These are phyloP conservation scores for Aspergillus hancockii DNA, from an alignment of 495 filamentous ascomycete species.

Conservation along the genomic window DNA sequence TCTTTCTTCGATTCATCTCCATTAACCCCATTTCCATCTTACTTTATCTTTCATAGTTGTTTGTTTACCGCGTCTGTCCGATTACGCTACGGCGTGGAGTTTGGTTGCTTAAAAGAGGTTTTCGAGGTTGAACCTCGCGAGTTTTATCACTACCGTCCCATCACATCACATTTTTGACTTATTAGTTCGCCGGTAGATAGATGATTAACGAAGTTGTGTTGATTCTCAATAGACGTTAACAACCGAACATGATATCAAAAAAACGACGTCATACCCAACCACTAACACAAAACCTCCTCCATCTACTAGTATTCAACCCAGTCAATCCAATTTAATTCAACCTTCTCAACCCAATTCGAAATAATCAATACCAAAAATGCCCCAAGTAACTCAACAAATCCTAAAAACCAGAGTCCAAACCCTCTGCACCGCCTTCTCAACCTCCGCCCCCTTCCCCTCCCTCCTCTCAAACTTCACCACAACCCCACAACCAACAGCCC, in stretches of 20 bases:
- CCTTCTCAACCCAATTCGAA: not conserved
- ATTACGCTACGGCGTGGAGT: conserved; percentile 10
- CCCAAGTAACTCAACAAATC: conserved; percentile 21
- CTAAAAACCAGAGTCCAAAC: conserved; percentile 44
- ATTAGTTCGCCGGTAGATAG: not conserved
- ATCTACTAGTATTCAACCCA: too few relatives aligned
- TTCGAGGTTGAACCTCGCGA: not conserved
- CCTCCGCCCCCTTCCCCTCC: conserved; percentile 21
- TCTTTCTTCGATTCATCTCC: not conserved
- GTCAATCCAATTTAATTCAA: not conserved
- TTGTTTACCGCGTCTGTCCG: conserved; percentile 2
- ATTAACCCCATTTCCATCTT: not conserved
- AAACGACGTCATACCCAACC: not conserved
- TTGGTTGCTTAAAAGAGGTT: conserved; percentile 8
- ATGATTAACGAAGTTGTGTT: not conserved
- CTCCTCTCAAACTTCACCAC: conserved; percentile 55
- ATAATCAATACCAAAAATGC: conserved; percentile 18
- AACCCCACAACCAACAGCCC: conserved; percentile 34
- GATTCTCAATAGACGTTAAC: too few relatives aligned
- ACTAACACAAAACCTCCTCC: not conserved
- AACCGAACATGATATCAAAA: not conserved
- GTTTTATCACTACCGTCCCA: not conserved
- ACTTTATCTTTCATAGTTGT: conserved; percentile 1
- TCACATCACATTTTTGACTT: not conserved
- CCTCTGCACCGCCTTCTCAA: conserved; percentile 51